Percentiles rank a stretch among this genome's conserved stretches.
These are phyloP conservation scores for Erodium moschatum DNA, from an alignment of 441 rosid species.

Conservation along the genomic window DNA sequence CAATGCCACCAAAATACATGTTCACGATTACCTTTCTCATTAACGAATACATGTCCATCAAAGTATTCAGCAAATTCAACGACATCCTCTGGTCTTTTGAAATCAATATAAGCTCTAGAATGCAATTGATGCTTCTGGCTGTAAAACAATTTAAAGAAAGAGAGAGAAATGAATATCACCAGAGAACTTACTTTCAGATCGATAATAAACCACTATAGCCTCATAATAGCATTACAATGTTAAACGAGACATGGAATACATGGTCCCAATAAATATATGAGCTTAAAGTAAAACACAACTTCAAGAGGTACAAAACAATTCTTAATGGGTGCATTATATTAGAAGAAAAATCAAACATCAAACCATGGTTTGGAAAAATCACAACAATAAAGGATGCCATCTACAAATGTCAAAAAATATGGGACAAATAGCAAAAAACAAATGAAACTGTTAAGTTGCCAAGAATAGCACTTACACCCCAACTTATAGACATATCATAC, in stretches of 20 bases:
- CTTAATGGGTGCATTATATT: background rate
- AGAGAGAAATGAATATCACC: slow-evolving; percentile 16
- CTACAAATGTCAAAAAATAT: background rate
- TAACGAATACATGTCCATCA: slow-evolving; percentile 66
- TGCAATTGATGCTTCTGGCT: slow-evolving; percentile 53
- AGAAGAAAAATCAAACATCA: background rate
- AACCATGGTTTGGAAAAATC: background rate
- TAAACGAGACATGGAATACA: background rate
- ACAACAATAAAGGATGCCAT: background rate
- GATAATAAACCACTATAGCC: background rate
- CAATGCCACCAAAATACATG: slow-evolving; percentile 9
- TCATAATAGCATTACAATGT: background rate
- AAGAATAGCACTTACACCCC: background rate
- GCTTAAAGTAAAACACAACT: background rate
- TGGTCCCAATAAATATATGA: too few relatives aligned
- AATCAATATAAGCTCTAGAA: slow-evolving; percentile 63
- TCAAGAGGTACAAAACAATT: background rate
- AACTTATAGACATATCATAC: background rate
- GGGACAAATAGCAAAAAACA: background rate
- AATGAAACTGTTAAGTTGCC: background rate
- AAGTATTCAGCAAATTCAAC: slow-evolving; percentile 64
- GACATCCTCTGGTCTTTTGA: slow-evolving; percentile 55
- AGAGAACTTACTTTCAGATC: background rate
- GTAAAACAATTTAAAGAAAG: slow-evolving; percentile 23
- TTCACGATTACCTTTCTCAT: slow-evolving; percentile 57